phyloP scores from a whole-genome alignment of 345 rosid genomes.

The Leavenworthia alabamica region DNA sequence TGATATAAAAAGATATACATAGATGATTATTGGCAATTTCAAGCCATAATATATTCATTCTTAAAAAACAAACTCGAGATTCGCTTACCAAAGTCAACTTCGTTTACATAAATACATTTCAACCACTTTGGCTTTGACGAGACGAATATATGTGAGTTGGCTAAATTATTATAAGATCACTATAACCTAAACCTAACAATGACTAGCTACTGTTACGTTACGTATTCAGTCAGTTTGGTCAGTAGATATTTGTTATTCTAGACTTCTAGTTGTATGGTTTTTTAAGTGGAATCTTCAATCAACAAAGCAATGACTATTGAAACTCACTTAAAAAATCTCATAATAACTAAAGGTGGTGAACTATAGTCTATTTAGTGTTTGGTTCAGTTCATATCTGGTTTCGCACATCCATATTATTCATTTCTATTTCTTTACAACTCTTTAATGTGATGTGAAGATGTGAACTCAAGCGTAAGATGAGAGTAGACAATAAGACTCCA shows the following conservation, averaged over 20 bases:
- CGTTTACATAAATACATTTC: neutral
- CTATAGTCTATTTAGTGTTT: no score
- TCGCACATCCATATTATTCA: no score
- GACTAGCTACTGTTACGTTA: neutral
- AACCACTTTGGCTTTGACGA: conserved; percentile 11
- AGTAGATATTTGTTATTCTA: neutral
- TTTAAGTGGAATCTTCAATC: neutral
- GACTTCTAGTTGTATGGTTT: neutral
- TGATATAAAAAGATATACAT: neutral
- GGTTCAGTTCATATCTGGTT: neutral
- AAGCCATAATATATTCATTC: neutral
- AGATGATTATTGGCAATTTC: neutral
- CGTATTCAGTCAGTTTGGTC: neutral
- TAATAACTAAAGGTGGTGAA: no score
- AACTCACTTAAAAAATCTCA: no score
- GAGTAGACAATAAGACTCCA: neutral
- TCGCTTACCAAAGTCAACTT: conserved; percentile 18
- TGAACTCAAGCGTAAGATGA: conserved; percentile 4
- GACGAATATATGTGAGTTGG: neutral
- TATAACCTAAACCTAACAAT: neutral
- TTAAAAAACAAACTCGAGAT: conserved; percentile 15
- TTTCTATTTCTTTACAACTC: no score
- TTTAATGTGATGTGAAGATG: no score
- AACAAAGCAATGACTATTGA: neutral
- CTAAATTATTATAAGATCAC: no score